Conservation (phyloP, 2,329 filamentous ascomycete genomes). For the Coleophoma crateriformis region DNA sequence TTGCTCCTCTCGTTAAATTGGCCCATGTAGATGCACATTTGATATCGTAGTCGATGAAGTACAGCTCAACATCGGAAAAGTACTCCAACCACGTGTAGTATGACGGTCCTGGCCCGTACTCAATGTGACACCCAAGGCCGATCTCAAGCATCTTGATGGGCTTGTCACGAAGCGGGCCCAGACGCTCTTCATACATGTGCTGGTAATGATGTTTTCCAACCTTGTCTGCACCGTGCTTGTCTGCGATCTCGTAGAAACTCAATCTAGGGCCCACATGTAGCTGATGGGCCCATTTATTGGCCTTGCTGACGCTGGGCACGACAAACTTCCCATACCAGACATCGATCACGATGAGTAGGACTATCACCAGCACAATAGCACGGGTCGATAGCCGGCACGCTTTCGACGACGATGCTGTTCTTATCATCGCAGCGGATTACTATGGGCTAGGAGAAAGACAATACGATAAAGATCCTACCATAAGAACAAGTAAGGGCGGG, state of each 20-base stretch:
- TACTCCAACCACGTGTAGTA: slow-evolving; percentile 36
- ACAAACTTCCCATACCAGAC: too few relatives aligned
- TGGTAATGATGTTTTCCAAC: slow-evolving; percentile 33
- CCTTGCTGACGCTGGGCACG: too few relatives aligned
- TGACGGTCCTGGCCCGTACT: slow-evolving; percentile 30
- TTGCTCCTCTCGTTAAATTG: slow-evolving; percentile 27
- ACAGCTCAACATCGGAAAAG: slow-evolving; percentile 32
- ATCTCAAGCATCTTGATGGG: slow-evolving; percentile 35
- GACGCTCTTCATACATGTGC: slow-evolving; percentile 34
- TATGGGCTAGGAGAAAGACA: too few relatives aligned
- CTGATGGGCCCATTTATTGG: too few relatives aligned
- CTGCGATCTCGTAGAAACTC: slow-evolving; percentile 28
- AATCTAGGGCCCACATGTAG: neutral
- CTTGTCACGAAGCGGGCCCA: slow-evolving; percentile 25
- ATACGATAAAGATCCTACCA: too few relatives aligned
- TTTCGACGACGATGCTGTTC: too few relatives aligned
- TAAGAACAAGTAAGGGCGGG: too few relatives aligned
- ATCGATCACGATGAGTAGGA: too few relatives aligned
- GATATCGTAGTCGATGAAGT: slow-evolving; percentile 35
- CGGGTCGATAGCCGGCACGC: too few relatives aligned
- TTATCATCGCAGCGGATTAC: too few relatives aligned
- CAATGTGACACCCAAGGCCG: slow-evolving; percentile 34
- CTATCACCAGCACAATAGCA: too few relatives aligned
- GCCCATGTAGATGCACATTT: slow-evolving; percentile 31
- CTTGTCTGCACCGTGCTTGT: slow-evolving; percentile 33